Base-by-base conservation (phyloP, 306 rosid species). In the Ochetophila trinervis region DNA sequence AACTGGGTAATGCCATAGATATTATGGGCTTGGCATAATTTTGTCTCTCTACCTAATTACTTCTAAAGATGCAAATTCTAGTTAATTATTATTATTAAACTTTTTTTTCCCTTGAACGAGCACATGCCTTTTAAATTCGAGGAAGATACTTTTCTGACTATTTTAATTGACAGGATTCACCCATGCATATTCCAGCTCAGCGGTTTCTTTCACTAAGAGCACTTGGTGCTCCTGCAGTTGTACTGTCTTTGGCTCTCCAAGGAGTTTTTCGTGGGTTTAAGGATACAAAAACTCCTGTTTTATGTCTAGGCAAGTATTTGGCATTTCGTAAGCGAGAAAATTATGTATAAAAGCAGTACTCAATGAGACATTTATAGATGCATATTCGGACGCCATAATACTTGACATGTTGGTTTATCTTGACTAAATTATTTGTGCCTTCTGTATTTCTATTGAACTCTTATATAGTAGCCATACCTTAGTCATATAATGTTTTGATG, bases 171-270 rank as follows among this genome's bases (percentile, higher is more conserved):
- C 86, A 93, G 99, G 88, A 57, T 70, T 90, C 88, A 65, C 82
- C 97, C 66, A 84, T 83, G 67, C 67, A 53, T 32, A 65, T 67
- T 72, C 88, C 79, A 12, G 91, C 99, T 14, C 84, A 72, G 34
- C 81, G 44, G 34, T 93, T 84, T 76, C 97, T 93, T 49, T 74
- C 86, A 40, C 76, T 93, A 66, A 83, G 99, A 62, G 94, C 99
- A 30, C 9, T 90, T 65, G 99, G 99, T 68, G 99, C 99, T 79
- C 99, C 99, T 36, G 99, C 99, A 51, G 99, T 88, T 60, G 99
- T 90, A 52, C 90, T 82, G 23, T 86, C 96, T 66, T 81, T 93
- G 90, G 95, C 99, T 66, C 96, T 90, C 68, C 99, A 93, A 76
- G 99, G 99, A 61, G 82, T 93, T 79, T 93, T 93, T 68, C 97